Conservation (phyloP, 2,329 filamentous ascomycete genomes). For the Teratosphaeriaceae sp. region DNA sequence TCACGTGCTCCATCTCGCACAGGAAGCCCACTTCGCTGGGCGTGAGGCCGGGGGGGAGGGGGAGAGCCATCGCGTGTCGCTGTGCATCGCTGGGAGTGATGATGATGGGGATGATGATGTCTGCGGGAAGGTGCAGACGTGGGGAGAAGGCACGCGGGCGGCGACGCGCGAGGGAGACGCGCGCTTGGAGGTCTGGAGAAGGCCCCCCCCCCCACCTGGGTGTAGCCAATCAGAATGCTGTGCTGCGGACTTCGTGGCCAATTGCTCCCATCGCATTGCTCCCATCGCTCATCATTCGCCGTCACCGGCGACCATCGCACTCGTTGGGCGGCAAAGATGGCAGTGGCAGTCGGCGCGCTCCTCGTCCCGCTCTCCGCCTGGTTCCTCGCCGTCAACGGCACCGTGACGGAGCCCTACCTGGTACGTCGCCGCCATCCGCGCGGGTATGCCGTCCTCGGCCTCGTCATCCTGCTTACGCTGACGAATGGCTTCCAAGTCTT, state of each 20-base stretch:
- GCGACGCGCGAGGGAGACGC: no score
- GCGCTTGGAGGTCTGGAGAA: no score
- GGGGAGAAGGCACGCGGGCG: no score
- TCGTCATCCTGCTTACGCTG: slow-evolving; percentile 45
- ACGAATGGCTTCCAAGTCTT: slow-evolving; percentile 54
- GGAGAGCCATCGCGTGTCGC: slow-evolving; percentile 49
- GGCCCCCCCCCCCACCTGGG: no score
- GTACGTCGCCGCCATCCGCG: slow-evolving; percentile 33
- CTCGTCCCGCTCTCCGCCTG: slow-evolving; percentile 21
- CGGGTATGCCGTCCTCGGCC: slow-evolving; percentile 42
- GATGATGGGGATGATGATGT: no score
- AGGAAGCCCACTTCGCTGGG: slow-evolving; percentile 88
- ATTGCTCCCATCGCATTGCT: no score
- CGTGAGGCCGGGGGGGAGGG: slow-evolving; percentile 60
- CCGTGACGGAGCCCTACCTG: slow-evolving; percentile 53
- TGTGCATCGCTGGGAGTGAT: slow-evolving; percentile 9
- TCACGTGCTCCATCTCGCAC: slow-evolving; percentile 96
- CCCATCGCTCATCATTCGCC: no score
- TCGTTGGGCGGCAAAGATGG: slow-evolving; percentile 11
- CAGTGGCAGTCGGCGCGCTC: slow-evolving; percentile 13
- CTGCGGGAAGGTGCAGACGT: no score
- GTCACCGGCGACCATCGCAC: no score
- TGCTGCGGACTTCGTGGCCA: no score
- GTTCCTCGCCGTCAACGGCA: slow-evolving; percentile 36
- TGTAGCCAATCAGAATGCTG: no score